Base-by-base conservation (phyloP, 2,329 filamentous ascomycete genomes). In the Penicillium capsulatum region DNA sequence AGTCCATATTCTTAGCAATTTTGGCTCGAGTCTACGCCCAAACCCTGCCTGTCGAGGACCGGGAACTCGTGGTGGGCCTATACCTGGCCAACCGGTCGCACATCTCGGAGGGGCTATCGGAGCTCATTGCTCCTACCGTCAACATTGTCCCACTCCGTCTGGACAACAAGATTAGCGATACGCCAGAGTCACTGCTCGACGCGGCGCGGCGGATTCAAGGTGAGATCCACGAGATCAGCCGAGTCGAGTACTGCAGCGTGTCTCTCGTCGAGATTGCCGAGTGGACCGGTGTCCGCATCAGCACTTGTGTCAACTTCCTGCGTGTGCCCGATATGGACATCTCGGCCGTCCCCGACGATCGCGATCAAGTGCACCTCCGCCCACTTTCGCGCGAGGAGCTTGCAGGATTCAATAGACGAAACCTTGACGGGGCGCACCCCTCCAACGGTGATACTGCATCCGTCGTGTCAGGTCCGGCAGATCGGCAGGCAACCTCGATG, bases 241-340 rank as follows among this genome's bases (percentile, higher is more conserved):
- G 51, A 17, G 63, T 65, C 2, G 74, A 71, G 32, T 79, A 80
- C 55, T 73, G 76, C 0, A 68, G 68, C 1, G 80, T 79, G 0
- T 79, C 79, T 1, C 66, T 95, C 1, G 79, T 77, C 67, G 82
- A 94, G 59, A 81, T 95, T 26, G 64, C 72, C 14, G 63, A 73
- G 11, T 95, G 88, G 88, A 91, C 86, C 0, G 84, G 83, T 0
- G 65, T 88, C 2, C 70, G 64, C 38, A 63, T 94, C 1, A 76
- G 85, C 51, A 80, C 76, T 0, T 91, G 86, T 65, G 80, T 95
- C 53, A 96, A 96, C 60, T 92, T 94, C 49, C 63, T 94, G 13
- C 79, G 72, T 36, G 61, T 80, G 4, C 75, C 75, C 1, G 67
- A 66, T 28, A 45, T 51, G 1, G 50, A 54, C 3, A 32, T 41